phyloP scores from a whole-genome alignment of 2,329 filamentous ascomycete genomes.

The Falciphora oryzae region DNA sequence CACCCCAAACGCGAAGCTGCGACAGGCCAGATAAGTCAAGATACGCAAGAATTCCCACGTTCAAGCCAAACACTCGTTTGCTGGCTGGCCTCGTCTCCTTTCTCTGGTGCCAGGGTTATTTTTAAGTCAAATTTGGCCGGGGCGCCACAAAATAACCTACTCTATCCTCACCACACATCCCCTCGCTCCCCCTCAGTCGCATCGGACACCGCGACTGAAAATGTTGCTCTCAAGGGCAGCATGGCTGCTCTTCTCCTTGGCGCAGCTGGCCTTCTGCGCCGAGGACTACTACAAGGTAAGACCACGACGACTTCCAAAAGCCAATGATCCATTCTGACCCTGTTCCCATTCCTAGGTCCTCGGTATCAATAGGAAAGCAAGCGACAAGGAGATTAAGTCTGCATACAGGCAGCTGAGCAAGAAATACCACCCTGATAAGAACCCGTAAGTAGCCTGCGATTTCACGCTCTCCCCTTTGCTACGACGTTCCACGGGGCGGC shows the following conservation, averaged over 20 bases:
- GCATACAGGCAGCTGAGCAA: constrained; percentile 91
- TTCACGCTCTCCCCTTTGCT: background rate
- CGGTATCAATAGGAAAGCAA: constrained; percentile 71
- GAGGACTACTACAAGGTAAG: constrained; percentile 77
- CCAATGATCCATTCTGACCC: background rate
- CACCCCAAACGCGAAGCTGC: background rate
- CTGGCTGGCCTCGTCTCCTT: background rate
- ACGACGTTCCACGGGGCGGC: background rate
- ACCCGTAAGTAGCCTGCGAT: constrained; percentile 60
- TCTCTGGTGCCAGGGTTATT: background rate
- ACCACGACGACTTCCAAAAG: background rate
- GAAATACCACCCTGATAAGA: constrained; percentile 97
- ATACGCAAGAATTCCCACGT: background rate
- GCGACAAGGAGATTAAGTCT: constrained; percentile 84
- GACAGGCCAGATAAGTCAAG: constrained; percentile 1
- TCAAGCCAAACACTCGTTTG: background rate
- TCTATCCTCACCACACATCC: background rate
- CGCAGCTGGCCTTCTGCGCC: constrained; percentile 49
- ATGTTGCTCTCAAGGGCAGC: constrained; percentile 49
- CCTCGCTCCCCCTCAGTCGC: background rate
- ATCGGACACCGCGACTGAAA: constrained; percentile 9
- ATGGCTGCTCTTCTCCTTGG: constrained; percentile 47
- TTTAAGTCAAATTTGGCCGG: background rate
- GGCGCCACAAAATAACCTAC: background rate
- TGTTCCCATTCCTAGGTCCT: constrained; percentile 54